A percentile compares a stretch with the other conserved stretches of the same genome.
Evolutionary conservation across 2,329 filamentous ascomycete genomes (phyloP).

Genomic region (Domatiomyces globalis): DNA sequence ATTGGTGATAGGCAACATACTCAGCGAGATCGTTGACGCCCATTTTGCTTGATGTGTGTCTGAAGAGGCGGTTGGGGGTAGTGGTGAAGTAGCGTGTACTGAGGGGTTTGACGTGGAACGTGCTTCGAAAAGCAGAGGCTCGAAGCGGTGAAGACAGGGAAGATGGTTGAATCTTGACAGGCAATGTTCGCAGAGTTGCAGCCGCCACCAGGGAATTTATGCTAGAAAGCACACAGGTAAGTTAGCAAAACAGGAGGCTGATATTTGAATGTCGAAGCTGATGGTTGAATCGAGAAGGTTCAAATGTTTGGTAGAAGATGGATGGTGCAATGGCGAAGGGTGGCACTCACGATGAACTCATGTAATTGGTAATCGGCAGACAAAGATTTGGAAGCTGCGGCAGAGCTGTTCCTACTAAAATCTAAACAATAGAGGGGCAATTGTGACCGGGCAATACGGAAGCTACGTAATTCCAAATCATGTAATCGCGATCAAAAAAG

Average conservation of each 20-base stretch:
- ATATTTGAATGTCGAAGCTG: too few relatives aligned
- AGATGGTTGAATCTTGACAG: slow-evolving; percentile 7
- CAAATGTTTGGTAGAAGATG: slow-evolving; percentile 1
- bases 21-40: slow-evolving; percentile 30
- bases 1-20: slow-evolving; percentile 21
- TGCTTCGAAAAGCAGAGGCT: slow-evolving; percentile 4
- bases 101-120: background rate
- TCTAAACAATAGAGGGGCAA: background rate
- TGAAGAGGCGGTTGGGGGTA: slow-evolving; percentile 25
- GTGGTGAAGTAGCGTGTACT: slow-evolving; percentile 20
- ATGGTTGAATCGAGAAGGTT: slow-evolving; percentile 10
- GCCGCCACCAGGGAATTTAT: slow-evolving; percentile 21
- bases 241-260: too few relatives aligned
- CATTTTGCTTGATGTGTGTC: slow-evolving; percentile 31
- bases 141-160: slow-evolving; percentile 2
- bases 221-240: background rate
- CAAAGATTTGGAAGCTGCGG: slow-evolving; percentile 1
- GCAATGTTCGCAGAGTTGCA: slow-evolving; percentile 10
- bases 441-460: background rate
- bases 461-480: background rate
- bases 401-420: background rate
- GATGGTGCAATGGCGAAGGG: slow-evolving; percentile 4
- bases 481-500: background rate
- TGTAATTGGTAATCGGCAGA: background rate
- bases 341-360: background rate